These are phyloP conservation scores for Colletotrichum sp. DNA, from an alignment of 2,329 filamentous ascomycete species.

Conservation along the genomic window DNA sequence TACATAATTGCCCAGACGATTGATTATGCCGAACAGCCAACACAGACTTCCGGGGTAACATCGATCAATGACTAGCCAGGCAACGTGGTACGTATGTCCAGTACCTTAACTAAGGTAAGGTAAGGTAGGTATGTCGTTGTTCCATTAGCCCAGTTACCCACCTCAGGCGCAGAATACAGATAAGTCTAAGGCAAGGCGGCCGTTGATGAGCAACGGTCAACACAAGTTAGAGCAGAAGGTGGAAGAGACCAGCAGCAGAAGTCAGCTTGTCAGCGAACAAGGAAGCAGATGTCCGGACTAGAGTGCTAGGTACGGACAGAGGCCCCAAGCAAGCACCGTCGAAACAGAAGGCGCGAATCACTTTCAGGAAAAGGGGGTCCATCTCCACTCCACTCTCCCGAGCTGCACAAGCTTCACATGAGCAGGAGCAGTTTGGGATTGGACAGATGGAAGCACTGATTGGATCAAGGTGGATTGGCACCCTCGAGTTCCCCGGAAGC, in stretches of 20 bases:
- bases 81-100: not conserved
- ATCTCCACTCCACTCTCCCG: conserved; percentile 17
- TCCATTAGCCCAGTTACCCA: not conserved
- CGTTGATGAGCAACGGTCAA: not conserved
- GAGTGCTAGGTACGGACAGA: not conserved
- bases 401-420: conserved; percentile 1
- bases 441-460: not conserved
- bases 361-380: conserved; percentile 12
- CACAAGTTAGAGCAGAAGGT: not conserved
- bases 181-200: not conserved
- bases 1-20: not conserved
- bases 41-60: not conserved
- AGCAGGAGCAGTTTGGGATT: not conserved
- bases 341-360: conserved; percentile 17
- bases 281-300: conserved; percentile 10
- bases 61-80: not conserved
- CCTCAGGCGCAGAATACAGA: not conserved
- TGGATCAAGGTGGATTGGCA: not conserved
- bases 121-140: not conserved
- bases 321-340: conserved; percentile 11
- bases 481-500: not conserved
- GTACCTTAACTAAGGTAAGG: not conserved
- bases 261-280: not conserved
- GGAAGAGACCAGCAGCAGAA: not conserved
- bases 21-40: not conserved